These are phyloP conservation scores for Aspergillus texensis DNA, from an alignment of 2,329 filamentous ascomycete species.

Conservation along the genomic window DNA sequence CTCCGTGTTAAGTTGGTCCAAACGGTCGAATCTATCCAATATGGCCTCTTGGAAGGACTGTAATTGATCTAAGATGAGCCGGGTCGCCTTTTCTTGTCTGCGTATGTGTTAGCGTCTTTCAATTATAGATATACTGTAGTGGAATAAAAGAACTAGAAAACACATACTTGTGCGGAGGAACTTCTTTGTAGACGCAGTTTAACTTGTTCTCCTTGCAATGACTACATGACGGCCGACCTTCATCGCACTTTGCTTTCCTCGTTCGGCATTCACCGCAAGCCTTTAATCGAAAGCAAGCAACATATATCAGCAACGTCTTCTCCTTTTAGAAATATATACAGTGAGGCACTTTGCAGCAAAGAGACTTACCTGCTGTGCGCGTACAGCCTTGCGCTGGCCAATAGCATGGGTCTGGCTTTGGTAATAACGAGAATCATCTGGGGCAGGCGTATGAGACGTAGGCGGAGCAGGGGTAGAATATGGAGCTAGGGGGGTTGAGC, in stretches of 20 bases:
- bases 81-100: conserved; percentile 46
- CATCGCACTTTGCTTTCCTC: conserved; percentile 89
- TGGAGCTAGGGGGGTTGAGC: too few relatives aligned
- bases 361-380: too few relatives aligned
- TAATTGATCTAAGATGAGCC: conserved; percentile 39
- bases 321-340: too few relatives aligned
- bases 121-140: neutral
- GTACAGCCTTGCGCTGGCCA: too few relatives aligned
- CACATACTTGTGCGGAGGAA: conserved; percentile 84
- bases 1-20: conserved; percentile 23
- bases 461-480: too few relatives aligned
- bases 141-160: neutral
- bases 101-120: conserved; percentile 7
- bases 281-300: too few relatives aligned
- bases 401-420: too few relatives aligned
- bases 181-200: conserved; percentile 85
- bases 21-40: conserved; percentile 25
- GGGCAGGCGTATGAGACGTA: too few relatives aligned
- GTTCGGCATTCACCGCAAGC: conserved; percentile 89
- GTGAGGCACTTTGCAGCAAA: too few relatives aligned
- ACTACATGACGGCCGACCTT: conserved; percentile 78
- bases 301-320: too few relatives aligned
- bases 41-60: conserved; percentile 35
- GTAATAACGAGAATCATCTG: too few relatives aligned
- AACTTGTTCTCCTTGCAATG: conserved; percentile 84